A percentile compares a stretch with the other conserved stretches of the same genome.
Conservation (phyloP, 148 eudicot species). For the Fallopia convolvulus region DNA sequence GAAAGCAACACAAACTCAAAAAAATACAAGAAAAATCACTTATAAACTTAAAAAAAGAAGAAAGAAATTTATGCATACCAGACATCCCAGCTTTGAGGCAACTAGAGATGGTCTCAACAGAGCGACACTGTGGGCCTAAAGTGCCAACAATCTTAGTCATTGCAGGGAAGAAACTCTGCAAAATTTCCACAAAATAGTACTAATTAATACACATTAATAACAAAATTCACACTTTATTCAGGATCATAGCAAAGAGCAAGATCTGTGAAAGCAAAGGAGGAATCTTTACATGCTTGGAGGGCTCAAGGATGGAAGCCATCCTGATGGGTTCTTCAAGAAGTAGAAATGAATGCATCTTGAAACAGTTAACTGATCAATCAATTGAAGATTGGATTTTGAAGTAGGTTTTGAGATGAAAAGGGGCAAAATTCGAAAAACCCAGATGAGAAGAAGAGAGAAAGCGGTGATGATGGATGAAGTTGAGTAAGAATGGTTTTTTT, state of each 20-base stretch:
- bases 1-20: not conserved
- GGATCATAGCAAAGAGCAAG: not conserved
- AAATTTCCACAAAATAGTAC: not conserved
- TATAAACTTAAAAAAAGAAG: not conserved
- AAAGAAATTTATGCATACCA: slow-evolving; percentile 25
- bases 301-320: slow-evolving; percentile 88
- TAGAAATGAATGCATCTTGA: slow-evolving; percentile 27
- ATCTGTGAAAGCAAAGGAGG: not conserved
- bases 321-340: slow-evolving; percentile 91
- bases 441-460: not conserved
- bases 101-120: slow-evolving; percentile 61
- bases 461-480: not conserved
- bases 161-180: slow-evolving; percentile 72
- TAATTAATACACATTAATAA: not conserved
- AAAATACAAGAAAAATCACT: not conserved
- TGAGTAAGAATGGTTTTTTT: not conserved
- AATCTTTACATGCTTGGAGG: slow-evolving; percentile 57
- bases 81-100: slow-evolving; percentile 92
- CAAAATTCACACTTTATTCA: not conserved
- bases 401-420: not conserved
- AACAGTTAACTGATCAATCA: not conserved
- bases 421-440: not conserved
- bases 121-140: slow-evolving; percentile 75
- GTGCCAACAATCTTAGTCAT: slow-evolving; percentile 97
- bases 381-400: not conserved